Evolutionary conservation across 1,284 basidiomycete species (phyloP), one percentile per base, ranked within the genome.

Genomic region (Anthracocystis setariae): DNA sequence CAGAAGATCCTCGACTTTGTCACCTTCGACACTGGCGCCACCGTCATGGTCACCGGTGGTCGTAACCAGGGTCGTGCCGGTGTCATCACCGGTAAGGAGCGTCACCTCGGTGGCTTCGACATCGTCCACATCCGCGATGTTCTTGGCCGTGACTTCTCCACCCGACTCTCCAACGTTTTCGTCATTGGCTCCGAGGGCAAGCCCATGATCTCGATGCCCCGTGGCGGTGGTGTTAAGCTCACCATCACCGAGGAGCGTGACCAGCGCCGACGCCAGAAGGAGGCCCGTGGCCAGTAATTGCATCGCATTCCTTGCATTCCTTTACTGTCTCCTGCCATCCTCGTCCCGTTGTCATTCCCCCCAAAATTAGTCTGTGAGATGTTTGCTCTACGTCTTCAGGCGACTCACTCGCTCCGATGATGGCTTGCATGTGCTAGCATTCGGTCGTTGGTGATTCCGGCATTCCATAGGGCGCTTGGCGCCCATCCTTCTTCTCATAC

Each of bases 51-150:
- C 86, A 98, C 96, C 74, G 95, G 95, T 84, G 95, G 95, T 80
- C 93, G 95, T 85, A 98, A 98, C 91, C 96, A 96, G 93, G 95
- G 96, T 83, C 91, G 96, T 87, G 91, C 90, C 69, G 96, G 95
- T 88, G 89, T 93, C 73, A 96, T 99, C 81, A 89, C 92, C 68
- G 92, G 95, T 86, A 89, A 91, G 80, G 96, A 98, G 88, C 93
- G 93, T 86, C 95, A 98, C 87, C 87, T 93, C 79, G 95, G 95
- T 85, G 95, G 94, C 77, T 97, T 95, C 86, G 94, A 98, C 87
- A 82, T 82, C 55, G 77, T 81, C 68, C 94, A 98, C 85, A 92
- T 98, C 81, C 93, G 92, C 86, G 95, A 98, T 84, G 90, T 92
- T 48, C 88, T 96, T 73, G 95, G 97, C 85, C 89, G 93, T 83